A percentile compares a stretch with the other conserved stretches of the same genome.
These are phyloP conservation scores for Neospora caninum DNA, from an alignment of 169 alveolate species.

Conservation along the genomic window DNA sequence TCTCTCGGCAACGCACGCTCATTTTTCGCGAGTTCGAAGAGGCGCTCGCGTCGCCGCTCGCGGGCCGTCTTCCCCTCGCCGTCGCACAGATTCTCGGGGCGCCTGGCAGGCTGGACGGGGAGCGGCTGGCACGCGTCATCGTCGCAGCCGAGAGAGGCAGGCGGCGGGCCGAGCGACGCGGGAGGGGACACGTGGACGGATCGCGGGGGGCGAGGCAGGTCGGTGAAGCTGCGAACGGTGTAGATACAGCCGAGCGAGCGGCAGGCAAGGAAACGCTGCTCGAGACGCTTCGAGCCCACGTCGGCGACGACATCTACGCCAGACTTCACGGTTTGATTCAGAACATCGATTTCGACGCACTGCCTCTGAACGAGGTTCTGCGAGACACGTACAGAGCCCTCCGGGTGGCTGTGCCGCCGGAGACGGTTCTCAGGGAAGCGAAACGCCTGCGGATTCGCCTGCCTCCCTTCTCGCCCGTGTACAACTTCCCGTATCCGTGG, in stretches of 20 bases:
- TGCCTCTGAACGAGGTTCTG: conserved; percentile 8
- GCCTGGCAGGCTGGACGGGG: not conserved
- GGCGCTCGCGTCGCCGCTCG: not conserved
- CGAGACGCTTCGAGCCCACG: not conserved
- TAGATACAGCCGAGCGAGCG: not conserved
- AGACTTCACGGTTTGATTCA: not conserved
- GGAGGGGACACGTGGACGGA: not conserved
- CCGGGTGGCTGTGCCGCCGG: not conserved
- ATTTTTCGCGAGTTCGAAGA: not conserved
- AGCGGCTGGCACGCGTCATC: not conserved
- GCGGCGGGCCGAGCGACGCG: not conserved
- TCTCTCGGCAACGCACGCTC: not conserved
- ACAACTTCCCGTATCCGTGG: conserved; percentile 37
- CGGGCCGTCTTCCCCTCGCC: not conserved
- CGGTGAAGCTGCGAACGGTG: not conserved
- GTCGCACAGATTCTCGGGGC: not conserved
- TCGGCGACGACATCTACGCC: not conserved
- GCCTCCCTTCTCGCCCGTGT: conserved; percentile 34
- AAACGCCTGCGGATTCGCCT: not conserved
- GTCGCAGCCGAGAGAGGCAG: not conserved
- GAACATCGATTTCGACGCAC: not conserved
- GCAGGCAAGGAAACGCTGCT: conserved; percentile 17
- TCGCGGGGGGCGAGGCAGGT: not conserved
- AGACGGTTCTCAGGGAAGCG: not conserved
- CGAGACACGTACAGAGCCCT: not conserved